A percentile compares a stretch with the other conserved stretches of the same genome.
These are phyloP conservation scores for Clavaria fumosa DNA, from an alignment of 768 basidiomycete species.

Conservation along the genomic window DNA sequence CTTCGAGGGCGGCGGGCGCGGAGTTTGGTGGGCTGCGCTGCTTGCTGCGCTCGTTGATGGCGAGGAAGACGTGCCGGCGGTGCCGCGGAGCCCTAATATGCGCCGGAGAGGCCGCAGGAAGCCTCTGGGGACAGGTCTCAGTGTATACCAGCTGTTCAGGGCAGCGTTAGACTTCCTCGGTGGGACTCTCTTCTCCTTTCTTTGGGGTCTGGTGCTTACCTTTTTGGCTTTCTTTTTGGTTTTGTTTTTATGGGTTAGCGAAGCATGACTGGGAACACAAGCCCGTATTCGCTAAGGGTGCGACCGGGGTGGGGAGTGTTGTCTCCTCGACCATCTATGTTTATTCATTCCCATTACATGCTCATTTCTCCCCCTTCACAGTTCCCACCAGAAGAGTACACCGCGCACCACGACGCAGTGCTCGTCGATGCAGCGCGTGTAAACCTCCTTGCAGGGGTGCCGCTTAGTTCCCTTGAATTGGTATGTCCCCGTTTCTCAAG, in stretches of 20 bases:
- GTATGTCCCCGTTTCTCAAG: too few species aligned
- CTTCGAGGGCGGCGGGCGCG: slow-evolving; percentile 53
- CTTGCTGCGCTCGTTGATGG: slow-evolving; percentile 49
- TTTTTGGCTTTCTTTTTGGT: slow-evolving; percentile 6
- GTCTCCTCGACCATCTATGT: too few species aligned
- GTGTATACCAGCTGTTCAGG: slow-evolving; percentile 82
- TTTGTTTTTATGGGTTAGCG: slow-evolving; percentile 27
- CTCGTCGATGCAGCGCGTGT: slow-evolving; percentile 65
- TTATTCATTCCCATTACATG: slow-evolving; percentile 4
- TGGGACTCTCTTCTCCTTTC: slow-evolving; percentile 21
- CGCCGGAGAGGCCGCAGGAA: slow-evolving; percentile 26
- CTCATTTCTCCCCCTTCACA: slow-evolving; percentile 16
- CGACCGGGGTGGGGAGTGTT: slow-evolving; percentile 42
- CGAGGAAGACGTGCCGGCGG: too few species aligned
- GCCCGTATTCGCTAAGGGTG: slow-evolving; percentile 35
- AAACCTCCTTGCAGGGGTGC: slow-evolving; percentile 66
- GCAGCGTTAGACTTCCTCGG: slow-evolving; percentile 75
- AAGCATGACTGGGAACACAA: slow-evolving; percentile 50
- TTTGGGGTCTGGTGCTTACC: slow-evolving; percentile 5
- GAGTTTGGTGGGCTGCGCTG: slow-evolving; percentile 53
- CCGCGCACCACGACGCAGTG: slow-evolving; percentile 32
- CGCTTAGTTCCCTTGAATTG: slow-evolving; percentile 62
- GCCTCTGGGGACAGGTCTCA: slow-evolving; percentile 64
- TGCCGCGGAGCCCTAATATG: slow-evolving; percentile 17
- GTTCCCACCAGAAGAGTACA: slow-evolving; percentile 47